Evolutionary conservation across 495 filamentous ascomycete species (phyloP).

Genomic region (Lichenothelia convexa): DNA sequence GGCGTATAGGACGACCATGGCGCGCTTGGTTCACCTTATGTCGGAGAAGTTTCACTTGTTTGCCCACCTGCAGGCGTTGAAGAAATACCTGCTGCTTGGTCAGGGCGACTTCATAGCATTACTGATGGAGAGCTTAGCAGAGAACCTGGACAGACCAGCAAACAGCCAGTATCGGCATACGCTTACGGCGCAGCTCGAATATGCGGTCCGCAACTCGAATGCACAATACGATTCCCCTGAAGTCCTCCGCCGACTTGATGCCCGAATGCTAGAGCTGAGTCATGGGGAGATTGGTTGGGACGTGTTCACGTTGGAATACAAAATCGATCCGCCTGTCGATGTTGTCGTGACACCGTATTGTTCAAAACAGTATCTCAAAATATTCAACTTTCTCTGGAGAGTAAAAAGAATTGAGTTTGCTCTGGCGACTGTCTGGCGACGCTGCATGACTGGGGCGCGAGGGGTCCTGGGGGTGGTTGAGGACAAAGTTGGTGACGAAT

Average conservation of each 20-base stretch:
- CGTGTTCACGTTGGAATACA: slow-evolving; percentile 97
- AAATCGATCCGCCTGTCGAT: slow-evolving; percentile 91
- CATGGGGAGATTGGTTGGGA: slow-evolving; percentile 99
- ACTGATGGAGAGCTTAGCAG: slow-evolving; percentile 87
- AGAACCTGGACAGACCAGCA: slow-evolving; percentile 86
- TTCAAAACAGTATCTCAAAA: slow-evolving; percentile 89
- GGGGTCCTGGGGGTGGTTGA: slow-evolving; percentile 76
- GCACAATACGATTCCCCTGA: slow-evolving; percentile 92
- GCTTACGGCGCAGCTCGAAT: slow-evolving; percentile 88
- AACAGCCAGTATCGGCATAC: slow-evolving; percentile 89
- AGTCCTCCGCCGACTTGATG: slow-evolving; percentile 79
- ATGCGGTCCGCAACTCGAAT: slow-evolving; percentile 92
- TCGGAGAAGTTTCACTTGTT: slow-evolving; percentile 82
- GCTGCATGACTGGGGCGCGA: slow-evolving; percentile 86
- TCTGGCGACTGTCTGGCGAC: slow-evolving; percentile 75
- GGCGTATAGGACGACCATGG: slow-evolving; percentile 95
- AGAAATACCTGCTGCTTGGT: slow-evolving; percentile 85
- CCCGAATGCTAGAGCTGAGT: slow-evolving; percentile 84
- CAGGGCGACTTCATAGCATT: slow-evolving; percentile 96
- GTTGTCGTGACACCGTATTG: slow-evolving; percentile 93
- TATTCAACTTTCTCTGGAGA: slow-evolving; percentile 99
- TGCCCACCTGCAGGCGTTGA: slow-evolving; percentile 78
- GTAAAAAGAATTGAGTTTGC: slow-evolving; percentile 96
- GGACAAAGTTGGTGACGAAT: slow-evolving; percentile 57
- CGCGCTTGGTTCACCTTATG: slow-evolving; percentile 86